phyloP scores from a whole-genome alignment of 306 rosid species.

The Fagus sylvatica region DNA sequence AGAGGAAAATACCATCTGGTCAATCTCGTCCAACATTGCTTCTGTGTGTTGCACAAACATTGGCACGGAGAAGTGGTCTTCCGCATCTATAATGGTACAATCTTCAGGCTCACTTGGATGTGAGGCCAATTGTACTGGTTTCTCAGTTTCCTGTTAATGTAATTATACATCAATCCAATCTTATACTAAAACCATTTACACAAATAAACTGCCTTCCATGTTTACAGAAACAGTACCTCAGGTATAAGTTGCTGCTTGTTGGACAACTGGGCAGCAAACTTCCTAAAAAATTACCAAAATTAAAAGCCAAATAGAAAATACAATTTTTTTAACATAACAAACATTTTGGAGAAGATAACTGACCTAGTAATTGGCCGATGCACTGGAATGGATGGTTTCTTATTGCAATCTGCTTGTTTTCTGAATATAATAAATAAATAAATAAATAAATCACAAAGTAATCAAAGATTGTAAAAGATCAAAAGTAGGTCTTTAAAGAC shows the following conservation, averaged over 20 bases:
- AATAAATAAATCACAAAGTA: neutral
- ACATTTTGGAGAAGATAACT: constrained; percentile 4
- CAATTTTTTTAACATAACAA: constrained; percentile 1
- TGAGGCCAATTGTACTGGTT: constrained; percentile 19
- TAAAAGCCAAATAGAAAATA: neutral
- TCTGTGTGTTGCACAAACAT: constrained; percentile 66
- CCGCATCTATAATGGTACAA: constrained; percentile 39
- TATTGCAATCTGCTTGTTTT: constrained; percentile 23
- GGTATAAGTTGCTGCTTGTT: constrained; percentile 26
- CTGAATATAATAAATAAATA: constrained; percentile 27
- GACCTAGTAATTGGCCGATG: constrained; percentile 42
- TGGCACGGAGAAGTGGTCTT: constrained; percentile 38
- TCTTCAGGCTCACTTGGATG: constrained; percentile 33
- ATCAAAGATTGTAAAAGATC: neutral
- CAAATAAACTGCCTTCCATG: neutral
- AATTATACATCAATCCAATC: constrained; percentile 8
- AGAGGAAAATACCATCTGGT: constrained; percentile 43
- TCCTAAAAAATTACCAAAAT: neutral
- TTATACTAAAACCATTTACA: neutral
- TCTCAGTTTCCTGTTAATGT: constrained; percentile 19
- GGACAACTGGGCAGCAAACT: constrained; percentile 55
- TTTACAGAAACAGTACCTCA: constrained; percentile 20
- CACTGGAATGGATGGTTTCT: constrained; percentile 25
- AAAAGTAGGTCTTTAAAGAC: too few relatives aligned
- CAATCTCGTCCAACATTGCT: constrained; percentile 58